Evolutionary conservation across 805 yeast genomes (phyloP).

Genomic region (Maudiozyma pseudohumilis): DNA sequence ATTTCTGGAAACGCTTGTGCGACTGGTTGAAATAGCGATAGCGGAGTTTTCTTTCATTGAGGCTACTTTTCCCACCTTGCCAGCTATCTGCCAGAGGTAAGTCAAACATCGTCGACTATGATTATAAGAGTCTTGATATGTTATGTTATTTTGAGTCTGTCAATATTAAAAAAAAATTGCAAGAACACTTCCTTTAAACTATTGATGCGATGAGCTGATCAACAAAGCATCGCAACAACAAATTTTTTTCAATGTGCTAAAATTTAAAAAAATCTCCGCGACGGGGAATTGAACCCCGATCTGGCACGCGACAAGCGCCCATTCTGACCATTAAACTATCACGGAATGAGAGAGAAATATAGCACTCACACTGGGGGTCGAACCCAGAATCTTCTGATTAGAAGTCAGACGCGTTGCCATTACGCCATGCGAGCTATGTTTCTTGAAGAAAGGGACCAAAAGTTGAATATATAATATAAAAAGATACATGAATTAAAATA

Average conservation of each 20-base stretch:
- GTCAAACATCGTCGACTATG: constrained; percentile 17
- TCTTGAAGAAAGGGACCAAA: constrained; percentile 4
- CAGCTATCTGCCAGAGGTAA: constrained; percentile 13
- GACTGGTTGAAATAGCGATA: constrained; percentile 21
- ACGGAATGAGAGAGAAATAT: constrained; percentile 5
- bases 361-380: constrained; percentile 47
- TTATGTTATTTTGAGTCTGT: not conserved
- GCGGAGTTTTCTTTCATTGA: constrained; percentile 19
- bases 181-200: not conserved
- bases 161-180: not conserved
- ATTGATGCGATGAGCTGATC: not conserved
- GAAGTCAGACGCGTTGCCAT: constrained; percentile 50
- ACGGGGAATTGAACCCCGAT: constrained; percentile 8
- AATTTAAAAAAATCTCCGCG: constrained; percentile 4
- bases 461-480: not conserved
- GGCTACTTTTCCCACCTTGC: constrained; percentile 9
- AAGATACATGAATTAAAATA: not conserved
- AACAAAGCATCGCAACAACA: not conserved
- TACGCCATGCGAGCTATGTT: constrained; percentile 41
- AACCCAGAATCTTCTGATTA: constrained; percentile 47
- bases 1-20: constrained; percentile 12
- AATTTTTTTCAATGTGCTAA: not conserved
- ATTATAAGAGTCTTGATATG: not conserved
- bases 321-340: constrained; percentile 7
- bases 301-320: constrained; percentile 8